These are phyloP conservation scores for Suillus subluteus DNA, from an alignment of 768 basidiomycete species.

Conservation along the genomic window DNA sequence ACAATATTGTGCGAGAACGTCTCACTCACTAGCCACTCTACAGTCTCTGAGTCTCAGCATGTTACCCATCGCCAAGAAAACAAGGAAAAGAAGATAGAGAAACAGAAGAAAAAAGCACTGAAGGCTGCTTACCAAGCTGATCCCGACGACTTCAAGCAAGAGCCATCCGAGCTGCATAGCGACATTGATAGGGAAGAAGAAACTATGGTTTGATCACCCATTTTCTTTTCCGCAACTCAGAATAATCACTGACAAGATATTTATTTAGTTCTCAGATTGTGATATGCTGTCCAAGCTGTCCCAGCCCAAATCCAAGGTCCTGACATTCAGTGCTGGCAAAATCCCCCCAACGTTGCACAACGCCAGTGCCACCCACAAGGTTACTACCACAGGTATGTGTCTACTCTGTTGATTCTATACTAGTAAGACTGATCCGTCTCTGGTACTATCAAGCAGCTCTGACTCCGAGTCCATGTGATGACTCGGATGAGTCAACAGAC, in stretches of 20 bases:
- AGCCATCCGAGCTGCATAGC: background rate
- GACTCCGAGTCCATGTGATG: background rate
- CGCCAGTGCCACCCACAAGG: background rate
- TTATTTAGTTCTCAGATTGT: background rate
- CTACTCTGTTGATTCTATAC: background rate
- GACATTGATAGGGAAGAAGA: background rate
- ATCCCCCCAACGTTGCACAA: background rate
- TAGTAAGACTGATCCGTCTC: background rate
- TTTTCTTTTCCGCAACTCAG: background rate
- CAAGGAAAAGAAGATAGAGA: background rate
- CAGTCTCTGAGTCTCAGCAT: background rate
- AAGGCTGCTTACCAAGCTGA: background rate
- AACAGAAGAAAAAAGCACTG: background rate
- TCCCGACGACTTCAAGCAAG: background rate
- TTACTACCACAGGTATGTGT: conserved; percentile 1
- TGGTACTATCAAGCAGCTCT: background rate
- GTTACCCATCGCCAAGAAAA: background rate
- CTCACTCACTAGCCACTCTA: background rate
- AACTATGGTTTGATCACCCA: background rate
- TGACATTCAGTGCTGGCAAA: background rate
- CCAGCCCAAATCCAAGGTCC: background rate
- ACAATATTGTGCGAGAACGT: background rate
- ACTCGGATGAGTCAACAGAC: background rate
- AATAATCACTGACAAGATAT: background rate
- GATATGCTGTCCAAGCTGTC: background rate